phyloP scores from a whole-genome alignment of 2,329 filamentous ascomycete genomes.

The Grosmannia clavigera region DNA sequence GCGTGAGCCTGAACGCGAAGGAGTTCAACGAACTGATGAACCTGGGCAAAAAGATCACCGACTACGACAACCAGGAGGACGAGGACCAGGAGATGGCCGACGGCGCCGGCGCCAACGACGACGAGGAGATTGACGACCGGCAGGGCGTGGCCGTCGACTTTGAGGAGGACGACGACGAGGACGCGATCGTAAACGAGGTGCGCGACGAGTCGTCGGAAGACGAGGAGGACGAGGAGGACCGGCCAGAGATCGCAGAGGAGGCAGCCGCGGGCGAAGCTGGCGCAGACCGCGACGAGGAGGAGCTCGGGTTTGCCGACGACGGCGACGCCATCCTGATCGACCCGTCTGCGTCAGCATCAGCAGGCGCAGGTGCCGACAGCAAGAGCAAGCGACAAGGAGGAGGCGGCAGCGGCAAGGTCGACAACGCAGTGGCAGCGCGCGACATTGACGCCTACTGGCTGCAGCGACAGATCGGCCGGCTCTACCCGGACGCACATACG shows the following conservation, averaged over 20 bases:
- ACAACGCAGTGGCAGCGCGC: constrained; percentile 60
- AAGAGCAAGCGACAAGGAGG: constrained; percentile 33
- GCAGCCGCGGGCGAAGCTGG: constrained; percentile 38
- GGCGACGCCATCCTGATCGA: constrained; percentile 83
- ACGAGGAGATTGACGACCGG: constrained; percentile 76
- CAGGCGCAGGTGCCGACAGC: constrained; percentile 24
- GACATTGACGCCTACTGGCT: constrained; percentile 98
- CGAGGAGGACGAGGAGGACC: constrained; percentile 62
- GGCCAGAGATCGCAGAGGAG: constrained; percentile 37
- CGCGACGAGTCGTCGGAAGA: constrained; percentile 78
- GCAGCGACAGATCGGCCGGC: constrained; percentile 75
- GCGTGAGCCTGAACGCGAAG: constrained; percentile 68
- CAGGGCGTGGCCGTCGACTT: constrained; percentile 98
- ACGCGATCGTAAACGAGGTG: constrained; percentile 69
- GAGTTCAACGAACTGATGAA: constrained; percentile 97
- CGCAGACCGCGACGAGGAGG: constrained; percentile 35
- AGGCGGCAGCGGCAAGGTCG: constrained; percentile 35
- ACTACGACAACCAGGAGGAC: constrained; percentile 93
- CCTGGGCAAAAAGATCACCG: constrained; percentile 95
- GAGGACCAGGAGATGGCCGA: constrained; percentile 75
- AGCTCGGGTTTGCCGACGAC: constrained; percentile 39
- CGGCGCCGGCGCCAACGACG: constrained; percentile 42
- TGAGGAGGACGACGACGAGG: constrained; percentile 79
- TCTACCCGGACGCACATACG: constrained; percentile 84
- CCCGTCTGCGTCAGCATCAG: constrained; percentile 32